Evolutionary conservation across 2,329 filamentous ascomycete genomes (phyloP).

Genomic region (Leptographium procerum): DNA sequence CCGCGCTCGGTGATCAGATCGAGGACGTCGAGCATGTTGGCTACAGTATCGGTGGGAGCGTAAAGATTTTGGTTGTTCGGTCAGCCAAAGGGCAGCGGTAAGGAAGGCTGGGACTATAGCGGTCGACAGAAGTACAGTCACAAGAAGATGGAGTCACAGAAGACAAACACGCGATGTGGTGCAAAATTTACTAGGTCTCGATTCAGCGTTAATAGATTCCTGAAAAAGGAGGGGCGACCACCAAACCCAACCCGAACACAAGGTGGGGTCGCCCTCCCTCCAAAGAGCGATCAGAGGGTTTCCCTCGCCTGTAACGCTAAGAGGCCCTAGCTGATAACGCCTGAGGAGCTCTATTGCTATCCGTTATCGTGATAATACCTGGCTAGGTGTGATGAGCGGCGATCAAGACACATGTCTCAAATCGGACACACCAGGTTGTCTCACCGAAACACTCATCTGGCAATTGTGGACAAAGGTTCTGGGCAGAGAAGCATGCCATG

Average conservation of each 20-base stretch:
- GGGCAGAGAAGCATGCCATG: neutral
- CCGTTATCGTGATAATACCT: neutral
- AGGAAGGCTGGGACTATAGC: neutral
- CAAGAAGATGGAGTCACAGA: neutral
- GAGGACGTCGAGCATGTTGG: slow-evolving; percentile 43
- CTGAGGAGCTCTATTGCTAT: neutral
- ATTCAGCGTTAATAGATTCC: neutral
- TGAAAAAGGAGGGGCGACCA: neutral
- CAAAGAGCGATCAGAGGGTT: neutral
- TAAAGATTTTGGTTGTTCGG: neutral
- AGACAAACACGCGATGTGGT: neutral
- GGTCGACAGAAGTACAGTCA: neutral
- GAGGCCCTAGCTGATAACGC: neutral
- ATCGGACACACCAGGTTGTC: neutral
- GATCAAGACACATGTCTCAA: neutral
- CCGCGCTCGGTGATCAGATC: slow-evolving; percentile 80
- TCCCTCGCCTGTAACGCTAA: neutral
- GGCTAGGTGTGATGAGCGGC: neutral
- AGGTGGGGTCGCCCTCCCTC: neutral
- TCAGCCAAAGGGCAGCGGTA: neutral
- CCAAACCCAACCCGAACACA: neutral
- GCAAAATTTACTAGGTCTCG: neutral
- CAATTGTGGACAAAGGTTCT: neutral
- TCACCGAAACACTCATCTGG: neutral
- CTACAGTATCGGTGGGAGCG: neutral